Evolutionary conservation across 192 early-diverging fungal species (phyloP), one percentile per base, ranked within the genome.

Genomic region (Geosiphon pyriformis): DNA sequence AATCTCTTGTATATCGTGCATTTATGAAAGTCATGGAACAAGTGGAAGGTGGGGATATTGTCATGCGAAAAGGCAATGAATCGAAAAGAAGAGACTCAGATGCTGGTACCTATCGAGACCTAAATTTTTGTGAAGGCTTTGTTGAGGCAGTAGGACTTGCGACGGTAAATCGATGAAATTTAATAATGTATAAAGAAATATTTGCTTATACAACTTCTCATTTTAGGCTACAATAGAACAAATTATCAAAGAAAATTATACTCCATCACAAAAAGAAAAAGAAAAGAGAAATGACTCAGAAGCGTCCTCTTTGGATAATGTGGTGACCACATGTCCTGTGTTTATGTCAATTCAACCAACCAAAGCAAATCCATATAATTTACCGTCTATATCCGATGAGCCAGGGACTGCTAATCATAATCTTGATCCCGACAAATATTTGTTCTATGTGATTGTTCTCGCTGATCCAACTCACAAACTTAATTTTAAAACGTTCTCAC

Each of bases 331-430:
- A 18, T 81, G 81, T 55, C 83, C 83, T n/a, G 78, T 85, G 7
- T 85, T 83, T 56, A 78, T 85, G 78, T 75, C 80, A 1, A 81
- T 85, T 56, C 83, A 85, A 57, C 81, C 83, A 8, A 71, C 68
- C 61, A 69, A 72, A 71, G 75, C 72, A 25, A 71, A 67, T 55
- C 70, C 75, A 32, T 63, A 47, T 48, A 30, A 32, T 70, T 23
- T 62, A 61, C 59, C 59, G 27, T n/a, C 46, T 35, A 23, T 59
- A 62, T 27, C 55, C 3, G 25, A 33, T 2, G 30, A n/a, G n/a
- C n/a, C 51, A 20, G 65, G 65, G 22, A 35, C 26, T 2, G 49
- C 29, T 59, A 56, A 49, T 25, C 17, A 2, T 20, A 49, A 58
- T 20, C 8, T 47, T 42, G 51, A 67, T 52, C 0, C 26, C 53